phyloP scores from a whole-genome alignment of 257 asterid species.

The Gardenia jasminoides region DNA sequence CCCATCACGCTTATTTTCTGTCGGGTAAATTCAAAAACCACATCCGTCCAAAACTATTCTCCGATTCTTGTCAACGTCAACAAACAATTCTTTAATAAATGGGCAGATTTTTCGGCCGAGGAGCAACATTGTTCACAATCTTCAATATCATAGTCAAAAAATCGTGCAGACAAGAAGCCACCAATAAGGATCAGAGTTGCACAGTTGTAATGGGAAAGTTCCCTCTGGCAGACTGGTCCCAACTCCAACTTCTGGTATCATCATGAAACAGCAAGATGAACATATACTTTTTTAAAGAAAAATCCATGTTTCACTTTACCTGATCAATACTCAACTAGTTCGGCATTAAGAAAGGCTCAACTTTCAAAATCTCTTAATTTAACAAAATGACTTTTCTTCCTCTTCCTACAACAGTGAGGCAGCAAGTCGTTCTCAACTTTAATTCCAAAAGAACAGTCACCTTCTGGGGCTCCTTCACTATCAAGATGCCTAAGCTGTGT shows the following conservation, averaged over 20 bases:
- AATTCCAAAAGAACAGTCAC: conserved; percentile 25
- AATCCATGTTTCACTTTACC: conserved; percentile 30
- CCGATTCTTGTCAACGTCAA: neutral
- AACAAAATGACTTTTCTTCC: conserved; percentile 25
- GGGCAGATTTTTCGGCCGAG: neutral
- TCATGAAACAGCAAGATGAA: neutral
- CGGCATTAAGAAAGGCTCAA: conserved; percentile 21
- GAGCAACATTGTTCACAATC: neutral
- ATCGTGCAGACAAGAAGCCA: neutral
- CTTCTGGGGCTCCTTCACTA: conserved; percentile 21
- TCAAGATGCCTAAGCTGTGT: conserved; percentile 22
- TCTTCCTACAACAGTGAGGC: conserved; percentile 56
- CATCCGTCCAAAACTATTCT: neutral
- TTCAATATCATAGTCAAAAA: neutral
- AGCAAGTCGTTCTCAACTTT: conserved; percentile 19
- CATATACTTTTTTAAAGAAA: neutral
- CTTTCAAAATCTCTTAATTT: conserved; percentile 23
- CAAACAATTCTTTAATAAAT: neutral
- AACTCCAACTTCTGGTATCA: neutral
- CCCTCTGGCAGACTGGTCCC: neutral
- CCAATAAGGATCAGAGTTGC: neutral
- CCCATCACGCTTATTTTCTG: neutral
- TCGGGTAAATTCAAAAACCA: neutral
- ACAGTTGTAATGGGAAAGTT: neutral
- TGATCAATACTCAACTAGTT: conserved; percentile 28